Evolutionary conservation across 345 rosid species (phyloP).

Genomic region (Eucalyptus melliodora): DNA sequence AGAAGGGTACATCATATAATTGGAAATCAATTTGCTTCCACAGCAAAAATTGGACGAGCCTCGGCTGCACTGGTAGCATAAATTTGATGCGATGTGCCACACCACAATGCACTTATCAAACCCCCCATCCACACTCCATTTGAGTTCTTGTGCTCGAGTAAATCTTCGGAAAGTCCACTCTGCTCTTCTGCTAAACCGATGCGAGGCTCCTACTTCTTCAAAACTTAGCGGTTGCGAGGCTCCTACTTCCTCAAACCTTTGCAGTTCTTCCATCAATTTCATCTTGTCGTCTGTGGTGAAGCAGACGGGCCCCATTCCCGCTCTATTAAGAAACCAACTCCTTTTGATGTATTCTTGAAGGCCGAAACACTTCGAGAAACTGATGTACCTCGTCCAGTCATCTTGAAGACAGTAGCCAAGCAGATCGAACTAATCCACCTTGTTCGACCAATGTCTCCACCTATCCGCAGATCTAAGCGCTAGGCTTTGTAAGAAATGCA

Average conservation of each 20-base stretch:
- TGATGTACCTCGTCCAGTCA: not conserved
- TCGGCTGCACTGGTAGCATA: not conserved
- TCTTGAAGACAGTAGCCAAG: not conserved
- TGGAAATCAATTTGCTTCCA: not conserved
- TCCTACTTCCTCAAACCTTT: not conserved
- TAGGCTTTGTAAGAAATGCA: not conserved
- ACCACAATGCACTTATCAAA: not conserved
- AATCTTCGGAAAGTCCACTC: not conserved
- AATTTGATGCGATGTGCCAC: not conserved
- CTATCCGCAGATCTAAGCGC: not conserved
- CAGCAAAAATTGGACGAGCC: rapidly evolving
- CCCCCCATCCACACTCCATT: not conserved
- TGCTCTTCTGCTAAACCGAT: not conserved
- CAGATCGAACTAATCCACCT: not conserved
- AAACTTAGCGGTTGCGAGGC: not conserved
- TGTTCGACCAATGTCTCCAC: not conserved
- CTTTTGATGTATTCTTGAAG: not conserved
- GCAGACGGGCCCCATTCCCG: not conserved
- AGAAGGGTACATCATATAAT: not conserved
- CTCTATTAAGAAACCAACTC: not conserved
- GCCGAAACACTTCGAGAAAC: not conserved
- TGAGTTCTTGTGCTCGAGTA: not conserved
- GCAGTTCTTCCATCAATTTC: not conserved
- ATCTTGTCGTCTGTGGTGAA: not conserved
- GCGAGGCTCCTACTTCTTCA: not conserved